A percentile compares a stretch with the other conserved stretches of the same genome.
phyloP scores from a whole-genome alignment of 2,329 filamentous ascomycete species.

The Epicoccum sorghinum region DNA sequence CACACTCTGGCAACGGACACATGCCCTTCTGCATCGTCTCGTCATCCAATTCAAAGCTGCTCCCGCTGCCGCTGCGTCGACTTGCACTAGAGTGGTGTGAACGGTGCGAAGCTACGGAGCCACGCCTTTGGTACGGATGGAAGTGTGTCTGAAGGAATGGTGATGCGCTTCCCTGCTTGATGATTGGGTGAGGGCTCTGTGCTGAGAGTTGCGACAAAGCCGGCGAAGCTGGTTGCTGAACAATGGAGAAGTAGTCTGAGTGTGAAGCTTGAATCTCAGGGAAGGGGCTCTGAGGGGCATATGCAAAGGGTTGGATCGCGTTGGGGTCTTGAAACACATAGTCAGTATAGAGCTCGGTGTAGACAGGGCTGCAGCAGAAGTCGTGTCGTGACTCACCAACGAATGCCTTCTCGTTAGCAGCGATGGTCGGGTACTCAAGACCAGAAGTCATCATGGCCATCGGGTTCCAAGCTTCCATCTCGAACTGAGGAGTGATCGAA shows the following conservation, averaged over 20 bases:
- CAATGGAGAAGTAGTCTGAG: slow-evolving; percentile 50
- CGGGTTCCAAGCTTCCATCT: slow-evolving; percentile 61
- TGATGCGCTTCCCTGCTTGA: slow-evolving; percentile 65
- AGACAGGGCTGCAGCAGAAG: slow-evolving; percentile 31
- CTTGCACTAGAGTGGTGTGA: slow-evolving; percentile 68
- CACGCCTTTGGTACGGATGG: slow-evolving; percentile 66
- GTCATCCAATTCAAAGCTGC: slow-evolving; percentile 48
- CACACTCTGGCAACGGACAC: slow-evolving; percentile 84
- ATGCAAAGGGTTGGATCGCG: slow-evolving; percentile 60
- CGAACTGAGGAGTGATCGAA: slow-evolving; percentile 65
- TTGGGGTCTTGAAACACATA: slow-evolving; percentile 58
- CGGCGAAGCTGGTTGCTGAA: slow-evolving; percentile 65
- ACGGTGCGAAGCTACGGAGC: slow-evolving; percentile 73
- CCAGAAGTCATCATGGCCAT: slow-evolving; percentile 66
- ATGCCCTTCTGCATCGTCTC: slow-evolving; percentile 69
- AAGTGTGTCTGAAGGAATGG: slow-evolving; percentile 67
- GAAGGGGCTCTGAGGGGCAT: slow-evolving; percentile 49
- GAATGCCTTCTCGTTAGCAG: slow-evolving; percentile 54
- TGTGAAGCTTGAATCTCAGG: slow-evolving; percentile 49
- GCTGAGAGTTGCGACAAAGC: slow-evolving; percentile 63
- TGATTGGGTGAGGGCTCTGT: slow-evolving; percentile 50
- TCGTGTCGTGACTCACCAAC: slow-evolving; percentile 55
- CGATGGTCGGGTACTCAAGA: slow-evolving; percentile 59
- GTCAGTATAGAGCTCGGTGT: slow-evolving; percentile 23
- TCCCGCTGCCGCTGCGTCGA: slow-evolving; percentile 52